A percentile compares a stretch with the other conserved stretches of the same genome.
Conservation (phyloP, 225 moss, liverwort and hornwort species). For the Antitrichia curtipendula region DNA sequence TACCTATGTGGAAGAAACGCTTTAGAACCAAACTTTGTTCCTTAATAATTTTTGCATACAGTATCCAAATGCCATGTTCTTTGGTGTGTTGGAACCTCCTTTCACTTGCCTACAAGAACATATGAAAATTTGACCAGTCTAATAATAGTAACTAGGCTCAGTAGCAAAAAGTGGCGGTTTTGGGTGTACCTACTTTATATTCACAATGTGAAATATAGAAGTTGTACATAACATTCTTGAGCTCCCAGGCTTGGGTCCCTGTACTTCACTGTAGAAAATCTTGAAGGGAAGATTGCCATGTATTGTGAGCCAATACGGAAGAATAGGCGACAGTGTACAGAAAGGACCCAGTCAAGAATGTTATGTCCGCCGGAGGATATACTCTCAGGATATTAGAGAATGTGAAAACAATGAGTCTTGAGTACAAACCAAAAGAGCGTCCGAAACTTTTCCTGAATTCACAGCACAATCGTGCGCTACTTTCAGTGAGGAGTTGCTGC, state of each 20-base stretch:
- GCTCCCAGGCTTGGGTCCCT: fast-evolving
- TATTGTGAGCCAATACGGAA: background rate
- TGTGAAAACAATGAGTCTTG: background rate
- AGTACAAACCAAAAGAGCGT: no score
- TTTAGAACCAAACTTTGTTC: no score
- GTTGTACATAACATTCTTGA: background rate
- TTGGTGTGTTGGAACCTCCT: no score
- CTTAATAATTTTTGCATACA: no score
- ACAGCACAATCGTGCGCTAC: background rate
- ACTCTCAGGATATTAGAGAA: background rate
- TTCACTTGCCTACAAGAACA: no score
- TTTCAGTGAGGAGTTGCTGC: background rate
- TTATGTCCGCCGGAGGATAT: background rate
- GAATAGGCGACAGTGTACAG: background rate
- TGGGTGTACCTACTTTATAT: no score
- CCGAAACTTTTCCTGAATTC: background rate
- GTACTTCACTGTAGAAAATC: background rate
- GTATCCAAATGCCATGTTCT: no score
- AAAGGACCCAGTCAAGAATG: background rate
- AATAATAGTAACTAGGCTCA: no score
- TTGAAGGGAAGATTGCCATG: background rate
- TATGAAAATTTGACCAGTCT: no score
- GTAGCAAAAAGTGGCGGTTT: no score
- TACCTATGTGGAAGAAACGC: no score
- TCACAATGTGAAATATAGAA: background rate